Conservation (phyloP, 805 yeast species). For the Spathaspora passalidarum region DNA sequence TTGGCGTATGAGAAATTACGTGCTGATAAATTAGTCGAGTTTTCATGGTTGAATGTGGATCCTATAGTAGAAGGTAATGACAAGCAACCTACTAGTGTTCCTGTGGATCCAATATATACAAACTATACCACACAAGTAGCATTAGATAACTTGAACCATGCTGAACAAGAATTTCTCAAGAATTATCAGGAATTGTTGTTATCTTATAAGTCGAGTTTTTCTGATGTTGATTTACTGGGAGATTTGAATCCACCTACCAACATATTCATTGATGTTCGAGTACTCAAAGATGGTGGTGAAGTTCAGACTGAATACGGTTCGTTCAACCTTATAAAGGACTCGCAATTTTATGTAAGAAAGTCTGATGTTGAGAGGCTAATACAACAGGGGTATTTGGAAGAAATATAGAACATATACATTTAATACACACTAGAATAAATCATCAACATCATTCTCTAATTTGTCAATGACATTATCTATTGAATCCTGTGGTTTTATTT, state of each 20-base stretch:
- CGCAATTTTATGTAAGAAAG: constrained; percentile 91
- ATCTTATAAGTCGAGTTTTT: constrained; percentile 72
- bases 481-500: neutral
- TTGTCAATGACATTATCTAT: constrained; percentile 4
- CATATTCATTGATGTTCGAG: constrained; percentile 91
- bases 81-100: constrained; percentile 13
- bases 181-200: constrained; percentile 69
- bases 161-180: constrained; percentile 76
- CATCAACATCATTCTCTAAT: constrained; percentile 6
- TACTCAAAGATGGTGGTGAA: constrained; percentile 91
- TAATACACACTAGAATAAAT: constrained; percentile 5
- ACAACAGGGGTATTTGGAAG: constrained; percentile 90
- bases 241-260: constrained; percentile 88
- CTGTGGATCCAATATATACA: constrained; percentile 17
- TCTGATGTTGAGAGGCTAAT: constrained; percentile 91
- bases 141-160: constrained; percentile 59
- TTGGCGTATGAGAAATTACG: constrained; percentile 79
- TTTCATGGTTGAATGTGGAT: constrained; percentile 70
- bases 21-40: constrained; percentile 60
- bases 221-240: constrained; percentile 85
- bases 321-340: constrained; percentile 86
- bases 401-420: constrained; percentile 40
- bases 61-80: constrained; percentile 22
- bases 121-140: constrained; percentile 26
- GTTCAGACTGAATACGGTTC: constrained; percentile 97